Evolutionary conservation across 2,329 filamentous ascomycete genomes (phyloP).

Genomic region (Delphinella strobiligena): DNA sequence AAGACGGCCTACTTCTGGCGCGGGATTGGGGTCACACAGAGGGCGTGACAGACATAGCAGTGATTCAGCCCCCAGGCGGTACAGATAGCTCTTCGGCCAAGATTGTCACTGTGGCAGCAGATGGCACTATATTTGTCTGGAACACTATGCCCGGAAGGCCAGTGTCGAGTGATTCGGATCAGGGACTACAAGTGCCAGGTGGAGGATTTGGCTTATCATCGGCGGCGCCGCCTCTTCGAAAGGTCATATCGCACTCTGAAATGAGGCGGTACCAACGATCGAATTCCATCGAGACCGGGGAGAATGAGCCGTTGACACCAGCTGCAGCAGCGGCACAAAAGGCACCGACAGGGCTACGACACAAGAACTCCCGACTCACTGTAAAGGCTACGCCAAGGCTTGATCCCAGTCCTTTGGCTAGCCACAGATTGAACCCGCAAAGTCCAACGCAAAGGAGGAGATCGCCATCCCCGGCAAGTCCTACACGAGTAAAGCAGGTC

Average conservation of each 20-base stretch:
- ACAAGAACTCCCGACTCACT: slow-evolving; percentile 41
- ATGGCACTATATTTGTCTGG: slow-evolving; percentile 41
- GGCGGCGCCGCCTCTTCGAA: slow-evolving; percentile 62
- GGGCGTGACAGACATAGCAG: slow-evolving; percentile 72
- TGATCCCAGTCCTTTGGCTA: neutral
- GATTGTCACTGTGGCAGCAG: slow-evolving; percentile 37
- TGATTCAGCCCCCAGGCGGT: slow-evolving; percentile 26
- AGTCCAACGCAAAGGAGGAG: slow-evolving; percentile 17
- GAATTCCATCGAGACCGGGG: slow-evolving; percentile 25
- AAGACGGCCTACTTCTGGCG: slow-evolving; percentile 64
- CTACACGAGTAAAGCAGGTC: slow-evolving; percentile 24
- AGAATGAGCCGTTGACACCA: slow-evolving; percentile 20
- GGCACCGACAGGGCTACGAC: slow-evolving; percentile 39
- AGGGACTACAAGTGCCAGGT: slow-evolving; percentile 7
- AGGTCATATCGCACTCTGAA: slow-evolving; percentile 78
- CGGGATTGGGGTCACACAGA: slow-evolving; percentile 94
- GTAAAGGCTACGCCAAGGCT: slow-evolving; percentile 15
- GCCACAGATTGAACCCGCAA: slow-evolving; percentile 28
- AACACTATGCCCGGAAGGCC: slow-evolving; percentile 15
- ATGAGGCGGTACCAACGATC: slow-evolving; percentile 61
- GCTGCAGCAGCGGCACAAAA: slow-evolving; percentile 34
- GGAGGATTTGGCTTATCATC: slow-evolving; percentile 22
- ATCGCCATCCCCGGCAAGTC: slow-evolving; percentile 19
- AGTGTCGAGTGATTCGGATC: neutral
- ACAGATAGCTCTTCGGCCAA: slow-evolving; percentile 27